A percentile compares a stretch with the other conserved stretches of the same genome.
Conservation (phyloP, 176 grass and related monocot species). For the Oryza nivara region DNA sequence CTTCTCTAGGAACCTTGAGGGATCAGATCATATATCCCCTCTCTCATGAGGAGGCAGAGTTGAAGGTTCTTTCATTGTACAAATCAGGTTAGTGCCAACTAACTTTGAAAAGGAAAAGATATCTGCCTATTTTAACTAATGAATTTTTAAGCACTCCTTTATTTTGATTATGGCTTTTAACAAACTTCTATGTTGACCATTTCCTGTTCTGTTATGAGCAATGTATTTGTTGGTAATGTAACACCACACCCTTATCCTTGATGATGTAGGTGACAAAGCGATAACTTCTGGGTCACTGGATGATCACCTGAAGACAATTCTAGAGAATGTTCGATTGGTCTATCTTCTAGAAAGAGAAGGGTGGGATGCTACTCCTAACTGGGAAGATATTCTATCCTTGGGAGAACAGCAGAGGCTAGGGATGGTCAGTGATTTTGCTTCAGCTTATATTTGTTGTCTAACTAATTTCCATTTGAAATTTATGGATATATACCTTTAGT, state of each 20-base stretch:
- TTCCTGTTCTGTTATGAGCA: background rate
- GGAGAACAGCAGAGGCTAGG: conserved; percentile 97
- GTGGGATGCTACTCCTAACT: conserved; percentile 92
- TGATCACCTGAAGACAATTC: conserved; percentile 79
- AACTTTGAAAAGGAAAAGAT: background rate
- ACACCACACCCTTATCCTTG: conserved; percentile 7
- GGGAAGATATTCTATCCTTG: conserved; percentile 96
- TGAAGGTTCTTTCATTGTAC: conserved; percentile 53
- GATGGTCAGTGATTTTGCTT: conserved; percentile 71
- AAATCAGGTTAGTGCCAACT: conserved; percentile 52
- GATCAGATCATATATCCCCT: conserved; percentile 98
- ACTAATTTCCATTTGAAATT: background rate
- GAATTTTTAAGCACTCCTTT: background rate
- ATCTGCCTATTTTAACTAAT: background rate
- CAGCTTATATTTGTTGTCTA: background rate
- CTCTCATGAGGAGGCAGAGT: conserved; percentile 76
- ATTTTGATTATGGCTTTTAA: conserved; percentile 1
- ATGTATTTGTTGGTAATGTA: background rate
- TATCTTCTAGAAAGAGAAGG: conserved; percentile 99
- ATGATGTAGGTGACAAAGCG: conserved; percentile 53
- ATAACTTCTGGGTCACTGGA: conserved; percentile 53
- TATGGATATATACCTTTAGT: conserved; percentile 13
- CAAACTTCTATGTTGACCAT: background rate
- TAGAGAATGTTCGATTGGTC: conserved; percentile 82
- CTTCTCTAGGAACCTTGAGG: conserved; percentile 89